Evolutionary conservation across 352 stramenopile genomes (phyloP).

Genomic region (Globisporangium viniferum): DNA sequence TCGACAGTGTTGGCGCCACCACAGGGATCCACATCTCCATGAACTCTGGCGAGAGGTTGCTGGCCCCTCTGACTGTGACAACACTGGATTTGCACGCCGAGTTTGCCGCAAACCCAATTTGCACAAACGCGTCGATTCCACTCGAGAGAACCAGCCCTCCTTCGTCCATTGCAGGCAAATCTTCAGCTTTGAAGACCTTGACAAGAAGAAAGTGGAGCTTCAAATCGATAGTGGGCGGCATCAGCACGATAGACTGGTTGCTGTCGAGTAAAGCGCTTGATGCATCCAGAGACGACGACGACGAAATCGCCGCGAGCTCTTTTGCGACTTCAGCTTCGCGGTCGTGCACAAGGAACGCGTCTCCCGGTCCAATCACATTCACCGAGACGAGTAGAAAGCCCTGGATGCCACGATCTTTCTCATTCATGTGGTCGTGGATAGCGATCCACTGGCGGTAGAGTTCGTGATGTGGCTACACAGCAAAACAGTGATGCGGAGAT

Average conservation of each 20-base stretch:
- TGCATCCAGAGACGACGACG: not conserved
- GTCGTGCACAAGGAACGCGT: conserved; percentile 64
- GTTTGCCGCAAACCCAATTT: conserved; percentile 67
- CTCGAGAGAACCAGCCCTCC: conserved; percentile 37
- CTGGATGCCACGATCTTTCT: conserved; percentile 83
- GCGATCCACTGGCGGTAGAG: conserved; percentile 89
- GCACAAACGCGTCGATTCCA: conserved; percentile 83
- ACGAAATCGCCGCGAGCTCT: conserved; percentile 28
- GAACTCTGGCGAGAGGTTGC: conserved; percentile 54
- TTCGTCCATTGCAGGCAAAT: conserved; percentile 80
- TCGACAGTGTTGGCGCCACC: conserved; percentile 64
- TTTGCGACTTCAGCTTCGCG: conserved; percentile 64
- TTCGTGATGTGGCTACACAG: conserved; percentile 68
- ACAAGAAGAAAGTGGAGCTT: conserved; percentile 80
- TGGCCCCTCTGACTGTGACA: conserved; percentile 56
- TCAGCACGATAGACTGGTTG: conserved; percentile 46
- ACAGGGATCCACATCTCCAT: conserved; percentile 87
- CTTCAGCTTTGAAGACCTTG: conserved; percentile 71
- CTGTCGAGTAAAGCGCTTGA: conserved; percentile 15
- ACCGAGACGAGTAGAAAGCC: conserved; percentile 71
- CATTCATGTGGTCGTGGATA: conserved; percentile 85
- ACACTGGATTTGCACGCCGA: conserved; percentile 40
- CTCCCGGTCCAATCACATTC: conserved; percentile 65
- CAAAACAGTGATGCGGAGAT: not conserved
- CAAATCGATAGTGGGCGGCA: conserved; percentile 76